These are phyloP conservation scores for Arthrobotrys pseudoclavata DNA, from an alignment of 2,329 filamentous ascomycete species.

Conservation along the genomic window DNA sequence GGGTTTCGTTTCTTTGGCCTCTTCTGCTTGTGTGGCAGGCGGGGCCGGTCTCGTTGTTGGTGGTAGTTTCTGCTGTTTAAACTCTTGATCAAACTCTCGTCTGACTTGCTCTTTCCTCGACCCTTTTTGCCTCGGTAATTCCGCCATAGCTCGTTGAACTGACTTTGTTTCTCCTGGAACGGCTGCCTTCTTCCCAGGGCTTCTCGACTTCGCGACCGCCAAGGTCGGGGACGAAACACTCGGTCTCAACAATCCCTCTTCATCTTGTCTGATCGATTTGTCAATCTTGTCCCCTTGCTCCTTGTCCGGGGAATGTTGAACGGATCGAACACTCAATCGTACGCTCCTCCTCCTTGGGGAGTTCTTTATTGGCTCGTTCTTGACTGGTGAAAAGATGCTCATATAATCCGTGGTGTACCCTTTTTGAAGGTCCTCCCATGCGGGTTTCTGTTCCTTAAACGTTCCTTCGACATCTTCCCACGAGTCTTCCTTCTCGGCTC, in stretches of 20 bases:
- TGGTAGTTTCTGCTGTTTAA: constrained; percentile 5
- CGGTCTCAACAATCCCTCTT: constrained; percentile 49
- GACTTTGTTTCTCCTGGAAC: not conserved
- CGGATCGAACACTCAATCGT: constrained; percentile 50
- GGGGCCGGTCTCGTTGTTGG: not conserved
- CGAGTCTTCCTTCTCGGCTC: constrained; percentile 38
- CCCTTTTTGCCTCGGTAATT: constrained; percentile 23
- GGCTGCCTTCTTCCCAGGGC: constrained; percentile 21
- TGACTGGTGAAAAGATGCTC: constrained; percentile 59
- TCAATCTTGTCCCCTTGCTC: constrained; percentile 40
- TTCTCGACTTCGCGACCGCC: constrained; percentile 22
- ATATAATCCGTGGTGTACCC: constrained; percentile 55
- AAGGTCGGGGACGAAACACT: constrained; percentile 52
- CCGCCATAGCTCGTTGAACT: constrained; percentile 28
- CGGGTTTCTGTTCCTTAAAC: constrained; percentile 53
- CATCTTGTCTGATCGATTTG: constrained; percentile 47
- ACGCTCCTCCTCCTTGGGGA: constrained; percentile 43
- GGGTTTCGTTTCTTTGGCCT: constrained; percentile 29
- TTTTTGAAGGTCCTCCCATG: constrained; percentile 57
- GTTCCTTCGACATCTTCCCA: constrained; percentile 44
- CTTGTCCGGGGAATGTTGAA: constrained; percentile 37
- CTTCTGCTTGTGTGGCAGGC: not conserved
- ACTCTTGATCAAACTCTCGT: constrained; percentile 7
- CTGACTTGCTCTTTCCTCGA: constrained; percentile 31
- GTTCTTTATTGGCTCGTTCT: constrained; percentile 47